Conservation (phyloP, 139 green algal genomes). For the Coelastrella sp. region DNA sequence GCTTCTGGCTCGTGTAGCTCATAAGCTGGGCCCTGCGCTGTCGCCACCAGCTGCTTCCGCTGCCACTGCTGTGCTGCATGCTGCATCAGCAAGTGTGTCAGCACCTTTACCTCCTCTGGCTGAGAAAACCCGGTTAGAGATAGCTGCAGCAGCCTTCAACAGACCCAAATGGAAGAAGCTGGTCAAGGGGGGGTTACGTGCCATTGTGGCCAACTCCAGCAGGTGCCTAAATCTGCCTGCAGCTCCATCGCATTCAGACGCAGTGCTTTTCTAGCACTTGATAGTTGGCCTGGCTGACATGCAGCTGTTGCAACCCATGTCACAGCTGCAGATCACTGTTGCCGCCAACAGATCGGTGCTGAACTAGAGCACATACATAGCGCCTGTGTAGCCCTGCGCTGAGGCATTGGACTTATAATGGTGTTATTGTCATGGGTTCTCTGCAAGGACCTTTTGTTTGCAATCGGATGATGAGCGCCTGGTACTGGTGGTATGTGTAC, state of each 20-base stretch:
- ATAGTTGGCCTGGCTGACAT: not conserved
- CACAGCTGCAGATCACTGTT: too few species aligned
- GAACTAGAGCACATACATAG: too few species aligned
- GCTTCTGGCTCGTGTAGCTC: slow-evolving; percentile 20
- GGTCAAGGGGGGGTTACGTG: slow-evolving; percentile 38
- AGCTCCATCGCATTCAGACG: not conserved
- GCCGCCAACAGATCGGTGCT: too few species aligned
- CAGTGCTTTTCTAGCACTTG: not conserved
- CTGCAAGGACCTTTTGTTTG: too few species aligned
- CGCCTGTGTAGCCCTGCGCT: too few species aligned
- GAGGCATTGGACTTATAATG: too few species aligned
- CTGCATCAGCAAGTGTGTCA: not conserved
- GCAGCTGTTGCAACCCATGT: not conserved
- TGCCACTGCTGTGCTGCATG: not conserved
- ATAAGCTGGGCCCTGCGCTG: not conserved
- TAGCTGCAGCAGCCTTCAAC: slow-evolving; percentile 47
- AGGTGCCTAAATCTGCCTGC: too few species aligned
- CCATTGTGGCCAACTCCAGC: slow-evolving; percentile 55
- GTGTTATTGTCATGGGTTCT: too few species aligned
- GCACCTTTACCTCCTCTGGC: not conserved
- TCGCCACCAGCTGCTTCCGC: not conserved
- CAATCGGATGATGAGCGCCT: too few species aligned
- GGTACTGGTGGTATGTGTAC: too few species aligned
- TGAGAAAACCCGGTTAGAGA: slow-evolving; percentile 24
- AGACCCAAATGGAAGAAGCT: slow-evolving; percentile 4